These are phyloP conservation scores for Cardamine resedifolia DNA, from an alignment of 345 rosid species.

Conservation along the genomic window DNA sequence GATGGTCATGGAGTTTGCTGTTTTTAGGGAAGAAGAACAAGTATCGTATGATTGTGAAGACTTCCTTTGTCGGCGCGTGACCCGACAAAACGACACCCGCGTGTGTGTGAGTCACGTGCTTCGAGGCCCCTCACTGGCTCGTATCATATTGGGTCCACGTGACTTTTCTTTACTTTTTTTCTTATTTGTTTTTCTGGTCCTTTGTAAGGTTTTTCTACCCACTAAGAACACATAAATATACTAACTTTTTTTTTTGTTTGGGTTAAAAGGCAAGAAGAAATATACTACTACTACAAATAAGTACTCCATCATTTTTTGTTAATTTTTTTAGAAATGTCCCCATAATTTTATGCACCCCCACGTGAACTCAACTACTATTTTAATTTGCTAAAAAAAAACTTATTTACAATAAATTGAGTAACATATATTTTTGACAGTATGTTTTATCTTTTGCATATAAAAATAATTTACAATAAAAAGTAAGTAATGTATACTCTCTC, in stretches of 20 bases:
- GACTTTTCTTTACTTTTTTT: neutral
- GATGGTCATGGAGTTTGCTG: slow-evolving; percentile 33
- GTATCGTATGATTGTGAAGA: slow-evolving; percentile 42
- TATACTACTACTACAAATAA: too few species aligned
- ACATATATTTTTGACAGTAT: too few species aligned
- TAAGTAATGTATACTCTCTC: too few species aligned
- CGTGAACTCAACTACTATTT: slow-evolving; percentile 25
- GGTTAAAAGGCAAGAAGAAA: too few species aligned
- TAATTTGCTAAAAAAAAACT: neutral
- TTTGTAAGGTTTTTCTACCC: neutral
- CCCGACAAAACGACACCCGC: slow-evolving; percentile 38
- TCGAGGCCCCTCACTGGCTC: slow-evolving; percentile 17
- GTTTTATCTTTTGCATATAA: too few species aligned
- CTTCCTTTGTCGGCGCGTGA: slow-evolving; percentile 41
- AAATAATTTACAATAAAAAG: too few species aligned
- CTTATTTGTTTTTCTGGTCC: slow-evolving; percentile 13
- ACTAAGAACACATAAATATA: neutral
- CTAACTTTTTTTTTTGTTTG: too few species aligned
- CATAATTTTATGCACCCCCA: slow-evolving; percentile 9
- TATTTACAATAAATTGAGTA: too few species aligned
- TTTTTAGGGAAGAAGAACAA: slow-evolving; percentile 27
- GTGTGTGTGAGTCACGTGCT: slow-evolving; percentile 27
- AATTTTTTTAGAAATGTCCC: neutral
- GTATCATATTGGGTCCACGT: slow-evolving; percentile 36
- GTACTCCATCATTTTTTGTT: too few species aligned